Evolutionary conservation across 345 rosid genomes (phyloP).

Genomic region (Syzygium aromaticum): DNA sequence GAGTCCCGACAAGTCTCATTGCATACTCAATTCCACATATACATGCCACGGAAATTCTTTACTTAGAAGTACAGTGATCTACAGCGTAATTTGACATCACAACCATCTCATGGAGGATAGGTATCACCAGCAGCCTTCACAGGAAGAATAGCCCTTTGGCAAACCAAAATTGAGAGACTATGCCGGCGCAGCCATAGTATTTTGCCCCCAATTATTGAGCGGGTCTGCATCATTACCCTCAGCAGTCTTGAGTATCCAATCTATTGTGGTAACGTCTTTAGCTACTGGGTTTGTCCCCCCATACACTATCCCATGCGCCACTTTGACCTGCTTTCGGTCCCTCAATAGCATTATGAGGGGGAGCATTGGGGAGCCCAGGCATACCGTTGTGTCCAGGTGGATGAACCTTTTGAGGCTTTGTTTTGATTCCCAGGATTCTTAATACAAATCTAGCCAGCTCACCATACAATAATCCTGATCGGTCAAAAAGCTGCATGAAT

Average conservation of each 20-base stretch:
- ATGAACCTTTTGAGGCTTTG: constrained; percentile 60
- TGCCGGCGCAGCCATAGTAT: neutral
- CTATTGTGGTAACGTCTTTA: neutral
- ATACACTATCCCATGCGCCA: constrained; percentile 87
- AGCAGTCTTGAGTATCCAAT: neutral
- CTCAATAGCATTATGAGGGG: constrained; percentile 51
- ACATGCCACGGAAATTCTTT: neutral
- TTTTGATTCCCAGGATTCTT: constrained; percentile 70
- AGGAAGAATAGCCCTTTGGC: neutral
- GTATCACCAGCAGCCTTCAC: neutral
- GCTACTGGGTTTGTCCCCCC: constrained; percentile 38
- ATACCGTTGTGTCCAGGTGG: constrained; percentile 58
- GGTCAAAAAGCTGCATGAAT: constrained; percentile 76
- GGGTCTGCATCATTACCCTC: neutral
- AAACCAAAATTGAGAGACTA: neutral
- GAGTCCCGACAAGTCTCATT: neutral
- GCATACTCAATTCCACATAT: neutral
- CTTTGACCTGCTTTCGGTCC: constrained; percentile 70
- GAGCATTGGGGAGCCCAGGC: constrained; percentile 50
- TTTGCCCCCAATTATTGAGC: neutral
- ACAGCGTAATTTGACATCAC: neutral
- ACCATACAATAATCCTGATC: constrained; percentile 78
- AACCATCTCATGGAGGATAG: neutral
- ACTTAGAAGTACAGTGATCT: neutral
- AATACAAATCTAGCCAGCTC: constrained; percentile 92